Percentiles rank a stretch among this genome's conserved stretches.
Conservation (phyloP, 2,329 filamentous ascomycete species). For the Cladophialophora chaetospira region DNA sequence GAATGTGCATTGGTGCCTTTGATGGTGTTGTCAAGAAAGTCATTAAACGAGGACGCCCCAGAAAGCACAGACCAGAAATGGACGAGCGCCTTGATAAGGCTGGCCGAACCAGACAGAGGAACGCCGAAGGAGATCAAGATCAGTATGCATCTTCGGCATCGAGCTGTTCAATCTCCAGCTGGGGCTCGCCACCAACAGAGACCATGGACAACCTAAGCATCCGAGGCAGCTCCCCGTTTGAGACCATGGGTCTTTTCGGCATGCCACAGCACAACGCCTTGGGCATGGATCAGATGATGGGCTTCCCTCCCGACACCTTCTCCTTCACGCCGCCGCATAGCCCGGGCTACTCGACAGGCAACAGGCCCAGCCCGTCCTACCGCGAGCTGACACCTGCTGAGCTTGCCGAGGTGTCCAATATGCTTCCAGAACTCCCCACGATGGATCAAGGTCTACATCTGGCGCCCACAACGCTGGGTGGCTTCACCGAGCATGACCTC, state of each 20-base stretch:
- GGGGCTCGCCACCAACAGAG: constrained; percentile 47
- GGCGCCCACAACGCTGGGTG: constrained; percentile 14
- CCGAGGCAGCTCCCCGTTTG: constrained; percentile 38
- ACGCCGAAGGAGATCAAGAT: constrained; percentile 31
- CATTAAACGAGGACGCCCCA: constrained; percentile 66
- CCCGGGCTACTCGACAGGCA: constrained; percentile 44
- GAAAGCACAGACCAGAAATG: constrained; percentile 63
- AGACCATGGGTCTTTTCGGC: constrained; percentile 35
- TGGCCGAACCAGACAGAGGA: constrained; percentile 49
- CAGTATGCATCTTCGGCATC: constrained; percentile 42
- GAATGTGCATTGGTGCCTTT: constrained; percentile 95
- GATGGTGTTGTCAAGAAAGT: constrained; percentile 73
- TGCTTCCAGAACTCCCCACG: constrained; percentile 26
- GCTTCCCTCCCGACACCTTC: constrained; percentile 44
- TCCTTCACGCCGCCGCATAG: constrained; percentile 52
- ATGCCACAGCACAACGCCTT: constrained; percentile 18
- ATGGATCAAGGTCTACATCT: constrained; percentile 24
- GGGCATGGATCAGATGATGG: constrained; percentile 25
- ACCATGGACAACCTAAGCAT: constrained; percentile 45
- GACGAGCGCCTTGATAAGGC: constrained; percentile 61
- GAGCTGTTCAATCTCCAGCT: constrained; percentile 42
- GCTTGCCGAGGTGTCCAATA: constrained; percentile 20
- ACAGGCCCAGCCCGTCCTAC: constrained; percentile 42
- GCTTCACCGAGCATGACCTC: constrained; percentile 24
- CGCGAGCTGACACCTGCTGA: constrained; percentile 43